Evolutionary conservation across 1,139 yeast genomes (phyloP), one percentile per base, ranked within the genome.

Genomic region (Geotrichum fermentans): DNA sequence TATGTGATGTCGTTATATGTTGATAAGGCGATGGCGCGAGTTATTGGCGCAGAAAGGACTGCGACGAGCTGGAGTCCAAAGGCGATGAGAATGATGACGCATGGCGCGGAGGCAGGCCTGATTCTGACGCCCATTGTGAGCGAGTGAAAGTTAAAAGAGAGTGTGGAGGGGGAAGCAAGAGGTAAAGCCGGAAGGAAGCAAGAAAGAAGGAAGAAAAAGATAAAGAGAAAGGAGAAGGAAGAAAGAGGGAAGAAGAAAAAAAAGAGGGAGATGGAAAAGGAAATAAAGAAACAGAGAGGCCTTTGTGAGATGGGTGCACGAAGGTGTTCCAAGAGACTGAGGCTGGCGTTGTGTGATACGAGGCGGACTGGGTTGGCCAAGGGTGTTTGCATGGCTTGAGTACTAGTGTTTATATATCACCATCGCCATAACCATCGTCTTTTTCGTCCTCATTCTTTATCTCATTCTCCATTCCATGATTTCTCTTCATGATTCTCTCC

Each of bases 31-130:
- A 81, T 70, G 22, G 65, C 61, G 8, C 64, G 62, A 7, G 85
- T 77, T 34, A 83, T 71, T 0, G 92, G 92, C 3, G 80, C 86
- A 0, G 89, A 71, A n/a, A 80, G 57, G 24, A 79, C 73, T 4
- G 83, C 73, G 2, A 80, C 61, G 29, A 80, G 64, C 57, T 79
- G 80, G 43, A 80, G 68, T 6, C 71, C 77, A 59, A 79, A 74
- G 4, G 83, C 75, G 8, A 77, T 61, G n/a, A 69, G 61, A 40
- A 78, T 62, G 11, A 74, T 59, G 33, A 71, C 62, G 40, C 68
- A 52, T 37, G 73, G 65, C 43, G 73, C 64, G 13, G 75, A 61
- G 11, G 75, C 74, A 2, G 69, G 63, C 40, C 67, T 61, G 28
- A 64, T 54, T 36, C 71, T 56, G 17, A 63, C 36, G 11, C 64